Evolutionary conservation across 1,284 basidiomycete species (phyloP).

Genomic region (Ceratobasidium sp.): DNA sequence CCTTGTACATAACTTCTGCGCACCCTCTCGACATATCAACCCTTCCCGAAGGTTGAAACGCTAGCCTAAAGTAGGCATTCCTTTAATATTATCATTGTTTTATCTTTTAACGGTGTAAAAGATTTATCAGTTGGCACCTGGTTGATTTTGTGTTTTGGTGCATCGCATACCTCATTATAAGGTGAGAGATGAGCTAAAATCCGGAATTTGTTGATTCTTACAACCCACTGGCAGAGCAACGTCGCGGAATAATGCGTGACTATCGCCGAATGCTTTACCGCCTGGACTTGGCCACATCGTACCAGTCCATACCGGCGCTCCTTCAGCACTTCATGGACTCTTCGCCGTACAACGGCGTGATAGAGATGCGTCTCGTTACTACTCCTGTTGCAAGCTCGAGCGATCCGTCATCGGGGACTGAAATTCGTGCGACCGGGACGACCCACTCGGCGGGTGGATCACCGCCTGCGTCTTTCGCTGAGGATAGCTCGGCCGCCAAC

Average conservation of each 20-base stretch:
- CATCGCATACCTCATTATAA: not conserved
- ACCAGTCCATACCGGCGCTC: slow-evolving; percentile 32
- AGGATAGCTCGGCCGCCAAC: slow-evolving; percentile 7
- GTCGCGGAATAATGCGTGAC: slow-evolving; percentile 17
- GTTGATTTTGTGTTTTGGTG: not conserved
- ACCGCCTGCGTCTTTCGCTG: slow-evolving; percentile 13
- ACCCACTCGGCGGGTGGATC: not conserved
- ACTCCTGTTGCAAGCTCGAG: slow-evolving; percentile 32
- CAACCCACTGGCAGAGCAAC: not conserved
- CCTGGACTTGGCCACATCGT: slow-evolving; percentile 34
- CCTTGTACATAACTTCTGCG: not conserved
- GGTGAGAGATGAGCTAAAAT: not conserved
- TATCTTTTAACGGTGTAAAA: not conserved
- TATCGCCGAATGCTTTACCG: slow-evolving; percentile 36
- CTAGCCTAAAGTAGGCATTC: not conserved
- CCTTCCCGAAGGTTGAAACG: not conserved
- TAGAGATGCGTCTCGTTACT: slow-evolving; percentile 32
- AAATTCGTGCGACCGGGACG: slow-evolving; percentile 6
- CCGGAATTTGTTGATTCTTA: not conserved
- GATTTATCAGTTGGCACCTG: not conserved
- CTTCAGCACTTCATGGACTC: slow-evolving; percentile 36
- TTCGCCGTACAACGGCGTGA: slow-evolving; percentile 20
- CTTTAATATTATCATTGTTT: not conserved
- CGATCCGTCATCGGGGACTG: slow-evolving; percentile 29
- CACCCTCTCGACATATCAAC: not conserved